These are phyloP conservation scores for Verticillium klebahnii DNA, from an alignment of 2,329 filamentous ascomycete genomes.

Conservation along the genomic window DNA sequence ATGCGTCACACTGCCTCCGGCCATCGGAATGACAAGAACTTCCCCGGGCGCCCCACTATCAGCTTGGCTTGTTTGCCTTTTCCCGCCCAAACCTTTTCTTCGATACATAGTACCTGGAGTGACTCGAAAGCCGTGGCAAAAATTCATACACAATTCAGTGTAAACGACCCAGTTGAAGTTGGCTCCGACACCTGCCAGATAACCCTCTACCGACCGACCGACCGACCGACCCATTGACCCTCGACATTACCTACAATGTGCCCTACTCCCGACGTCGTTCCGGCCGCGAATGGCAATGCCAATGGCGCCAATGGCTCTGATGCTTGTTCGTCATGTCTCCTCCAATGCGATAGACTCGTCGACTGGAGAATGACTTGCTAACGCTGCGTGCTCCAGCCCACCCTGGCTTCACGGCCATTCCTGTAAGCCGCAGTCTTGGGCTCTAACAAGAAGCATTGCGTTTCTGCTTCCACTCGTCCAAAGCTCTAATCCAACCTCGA, in stretches of 20 bases:
- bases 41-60: not conserved
- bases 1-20: not conserved
- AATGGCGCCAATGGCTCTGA: constrained; percentile 7
- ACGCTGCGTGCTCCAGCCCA: constrained; percentile 4
- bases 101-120: not conserved
- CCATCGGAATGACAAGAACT: not conserved
- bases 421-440: constrained; percentile 3
- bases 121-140: not conserved
- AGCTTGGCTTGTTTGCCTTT: not conserved
- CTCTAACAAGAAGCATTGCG: not conserved
- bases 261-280: constrained; percentile 11
- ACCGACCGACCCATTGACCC: not conserved
- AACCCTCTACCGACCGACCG: not conserved
- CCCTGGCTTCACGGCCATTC: constrained; percentile 12
- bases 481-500: not conserved
- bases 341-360: not conserved
- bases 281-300: constrained; percentile 11
- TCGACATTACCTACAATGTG: constrained; percentile 1
- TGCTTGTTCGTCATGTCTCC: not conserved
- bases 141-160: not conserved
- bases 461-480: not conserved
- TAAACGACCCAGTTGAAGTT: not conserved
- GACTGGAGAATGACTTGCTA: not conserved
- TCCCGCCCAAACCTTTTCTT: not conserved
- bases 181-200: not conserved